Evolutionary conservation across 2,329 filamentous ascomycete species (phyloP).

Genomic region (Chaetomium strumarium): DNA sequence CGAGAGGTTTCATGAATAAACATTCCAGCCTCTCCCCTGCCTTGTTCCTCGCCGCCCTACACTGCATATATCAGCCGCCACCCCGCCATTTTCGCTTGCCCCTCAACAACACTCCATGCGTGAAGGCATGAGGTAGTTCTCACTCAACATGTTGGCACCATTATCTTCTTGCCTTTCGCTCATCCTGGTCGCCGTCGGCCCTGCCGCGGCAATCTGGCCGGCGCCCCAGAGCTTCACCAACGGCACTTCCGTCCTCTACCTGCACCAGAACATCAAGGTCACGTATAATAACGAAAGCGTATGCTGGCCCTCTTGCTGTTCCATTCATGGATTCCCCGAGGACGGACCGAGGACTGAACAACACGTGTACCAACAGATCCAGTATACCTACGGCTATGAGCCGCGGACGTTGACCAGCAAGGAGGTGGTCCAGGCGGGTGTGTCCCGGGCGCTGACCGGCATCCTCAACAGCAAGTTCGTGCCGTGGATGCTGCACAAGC

Average conservation of each 20-base stretch:
- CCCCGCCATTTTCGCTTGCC: not conserved
- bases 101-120: not conserved
- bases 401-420: conserved; percentile 42
- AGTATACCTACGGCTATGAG: conserved; percentile 41
- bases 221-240: conserved; percentile 45
- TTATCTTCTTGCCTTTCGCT: conserved; percentile 31
- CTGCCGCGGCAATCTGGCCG: conserved; percentile 53
- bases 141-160: conserved; percentile 23
- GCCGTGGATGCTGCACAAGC: conserved; percentile 70
- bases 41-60: not conserved
- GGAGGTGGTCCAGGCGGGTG: conserved; percentile 49
- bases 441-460: conserved; percentile 54
- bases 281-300: conserved; percentile 55
- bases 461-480: conserved; percentile 65
- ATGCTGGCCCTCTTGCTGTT: conserved; percentile 40
- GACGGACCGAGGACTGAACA: conserved; percentile 30
- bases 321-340: conserved; percentile 18
- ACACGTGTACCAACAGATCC: conserved; percentile 38
- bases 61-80: not conserved
- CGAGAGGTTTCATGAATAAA: not conserved
- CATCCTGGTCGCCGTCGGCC: conserved; percentile 36
- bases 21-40: not conserved
- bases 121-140: conserved; percentile 6
- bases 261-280: conserved; percentile 45
- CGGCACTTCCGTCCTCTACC: conserved; percentile 48